These are phyloP conservation scores for Azolla pinnata DNA, from an alignment of 75 land plant genomes.

Conservation along the genomic window DNA sequence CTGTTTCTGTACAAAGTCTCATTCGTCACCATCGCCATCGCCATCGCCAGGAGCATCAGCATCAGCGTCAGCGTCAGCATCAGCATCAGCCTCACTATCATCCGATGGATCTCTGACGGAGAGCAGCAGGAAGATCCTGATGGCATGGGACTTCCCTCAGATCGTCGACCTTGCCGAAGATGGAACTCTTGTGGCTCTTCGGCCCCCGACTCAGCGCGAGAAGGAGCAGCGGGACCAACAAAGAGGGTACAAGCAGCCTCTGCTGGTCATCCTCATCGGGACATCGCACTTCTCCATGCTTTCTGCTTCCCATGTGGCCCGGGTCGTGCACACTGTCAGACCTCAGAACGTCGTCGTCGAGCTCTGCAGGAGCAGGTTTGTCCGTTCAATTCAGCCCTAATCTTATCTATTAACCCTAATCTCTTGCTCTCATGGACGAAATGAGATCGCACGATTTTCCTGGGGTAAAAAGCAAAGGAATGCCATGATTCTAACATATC, in stretches of 20 bases:
- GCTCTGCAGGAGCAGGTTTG: constrained; percentile 85
- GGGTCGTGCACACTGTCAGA: constrained; percentile 49
- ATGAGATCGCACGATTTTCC: too few relatives aligned
- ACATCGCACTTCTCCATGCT: constrained; percentile 56
- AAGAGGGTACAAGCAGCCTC: constrained; percentile 73
- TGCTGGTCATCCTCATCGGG: constrained; percentile 60
- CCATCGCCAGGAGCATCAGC: background rate
- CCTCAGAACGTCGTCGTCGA: constrained; percentile 89
- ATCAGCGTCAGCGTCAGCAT: background rate
- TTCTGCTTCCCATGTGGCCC: constrained; percentile 52
- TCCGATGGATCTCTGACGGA: background rate
- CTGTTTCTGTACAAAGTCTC: too few relatives aligned
- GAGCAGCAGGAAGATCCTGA: background rate
- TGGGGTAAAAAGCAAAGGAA: too few relatives aligned
- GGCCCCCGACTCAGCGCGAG: constrained; percentile 51
- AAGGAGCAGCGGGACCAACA: constrained; percentile 35
- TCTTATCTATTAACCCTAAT: too few relatives aligned
- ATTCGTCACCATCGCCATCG: too few relatives aligned
- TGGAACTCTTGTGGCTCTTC: constrained; percentile 49
- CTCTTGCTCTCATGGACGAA: too few relatives aligned
- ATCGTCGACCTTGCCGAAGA: constrained; percentile 53
- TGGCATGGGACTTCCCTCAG: constrained; percentile 24
- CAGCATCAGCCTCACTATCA: background rate
- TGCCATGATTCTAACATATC: too few relatives aligned
- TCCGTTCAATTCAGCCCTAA: too few relatives aligned